These are phyloP conservation scores for Sclerotinia minor DNA, from an alignment of 2,329 filamentous ascomycete genomes.

Conservation along the genomic window DNA sequence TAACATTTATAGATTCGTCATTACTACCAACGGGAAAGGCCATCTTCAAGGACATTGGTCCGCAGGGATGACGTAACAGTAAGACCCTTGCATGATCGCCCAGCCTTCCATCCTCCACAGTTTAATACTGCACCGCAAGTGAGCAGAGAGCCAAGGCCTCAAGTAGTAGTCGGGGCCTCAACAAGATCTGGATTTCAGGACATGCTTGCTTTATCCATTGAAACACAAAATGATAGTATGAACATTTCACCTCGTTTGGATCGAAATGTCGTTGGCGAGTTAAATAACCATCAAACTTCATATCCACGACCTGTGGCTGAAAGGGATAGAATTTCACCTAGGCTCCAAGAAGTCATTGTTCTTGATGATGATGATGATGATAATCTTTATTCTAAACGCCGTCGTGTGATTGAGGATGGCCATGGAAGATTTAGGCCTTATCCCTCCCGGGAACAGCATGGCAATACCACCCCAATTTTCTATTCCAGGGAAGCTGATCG, in stretches of 20 bases:
- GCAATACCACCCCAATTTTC: constrained; percentile 25
- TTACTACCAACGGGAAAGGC: constrained; percentile 30
- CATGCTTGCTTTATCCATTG: constrained; percentile 42
- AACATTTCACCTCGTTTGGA: constrained; percentile 31
- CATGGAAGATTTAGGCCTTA: constrained; percentile 35
- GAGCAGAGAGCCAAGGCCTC: constrained; percentile 32
- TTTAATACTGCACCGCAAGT: constrained; percentile 29
- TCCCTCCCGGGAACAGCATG: constrained; percentile 33
- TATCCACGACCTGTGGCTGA: constrained; percentile 32
- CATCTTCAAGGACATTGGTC: constrained; percentile 23
- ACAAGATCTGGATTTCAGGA: constrained; percentile 38
- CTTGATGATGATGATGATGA: constrained; percentile 41
- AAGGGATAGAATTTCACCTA: constrained; percentile 32
- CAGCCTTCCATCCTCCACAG: constrained; percentile 30
- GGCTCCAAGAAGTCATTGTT: constrained; percentile 37
- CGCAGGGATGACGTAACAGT: constrained; percentile 37
- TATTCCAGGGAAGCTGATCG: constrained; percentile 33
- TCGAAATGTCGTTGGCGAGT: constrained; percentile 29
- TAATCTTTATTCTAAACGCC: constrained; percentile 38
- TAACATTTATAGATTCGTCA: constrained; percentile 24
- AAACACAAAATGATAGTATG: constrained; percentile 35
- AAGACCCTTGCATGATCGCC: constrained; percentile 34
- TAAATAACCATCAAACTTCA: constrained; percentile 28
- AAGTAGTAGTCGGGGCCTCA: constrained; percentile 39
- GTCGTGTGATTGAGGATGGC: constrained; percentile 38